Percentiles rank a stretch among this genome's conserved stretches.
phyloP scores from a whole-genome alignment of 345 rosid genomes.

The Microcos paniculata region DNA sequence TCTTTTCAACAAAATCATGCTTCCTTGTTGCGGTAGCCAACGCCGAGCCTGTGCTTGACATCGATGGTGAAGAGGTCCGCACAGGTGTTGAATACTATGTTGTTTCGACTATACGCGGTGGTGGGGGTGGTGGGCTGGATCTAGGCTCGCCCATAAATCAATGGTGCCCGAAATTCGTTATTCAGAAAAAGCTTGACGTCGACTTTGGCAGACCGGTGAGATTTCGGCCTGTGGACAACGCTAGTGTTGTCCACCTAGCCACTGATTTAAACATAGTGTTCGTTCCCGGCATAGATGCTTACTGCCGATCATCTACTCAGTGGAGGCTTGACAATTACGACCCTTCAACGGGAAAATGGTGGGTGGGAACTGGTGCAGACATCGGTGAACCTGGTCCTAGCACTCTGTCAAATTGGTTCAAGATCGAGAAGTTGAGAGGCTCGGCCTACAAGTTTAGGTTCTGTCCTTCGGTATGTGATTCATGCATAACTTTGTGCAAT shows the following conservation, averaged over 20 bases:
- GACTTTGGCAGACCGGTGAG: background rate
- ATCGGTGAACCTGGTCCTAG: background rate
- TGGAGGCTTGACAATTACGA: constrained; percentile 1
- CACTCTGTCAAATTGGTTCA: background rate
- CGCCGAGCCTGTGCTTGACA: background rate
- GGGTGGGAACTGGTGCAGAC: background rate
- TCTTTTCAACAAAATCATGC: background rate
- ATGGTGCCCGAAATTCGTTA: background rate
- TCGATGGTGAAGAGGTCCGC: background rate
- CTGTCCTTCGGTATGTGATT: background rate
- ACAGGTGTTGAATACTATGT: background rate
- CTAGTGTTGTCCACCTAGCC: background rate
- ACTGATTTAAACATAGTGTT: background rate
- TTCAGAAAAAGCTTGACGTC: background rate
- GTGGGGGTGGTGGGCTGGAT: background rate
- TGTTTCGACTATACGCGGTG: background rate
- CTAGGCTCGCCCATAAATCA: background rate
- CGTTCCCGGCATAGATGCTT: background rate
- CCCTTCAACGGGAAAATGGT: background rate
- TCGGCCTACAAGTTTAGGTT: background rate
- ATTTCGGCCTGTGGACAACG: background rate
- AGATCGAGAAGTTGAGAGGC: background rate
- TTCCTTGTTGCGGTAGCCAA: background rate
- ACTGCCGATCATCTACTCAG: background rate
- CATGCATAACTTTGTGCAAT: background rate